Base-by-base conservation (phyloP, 768 basidiomycete species). In the Lyophyllum atratum region DNA sequence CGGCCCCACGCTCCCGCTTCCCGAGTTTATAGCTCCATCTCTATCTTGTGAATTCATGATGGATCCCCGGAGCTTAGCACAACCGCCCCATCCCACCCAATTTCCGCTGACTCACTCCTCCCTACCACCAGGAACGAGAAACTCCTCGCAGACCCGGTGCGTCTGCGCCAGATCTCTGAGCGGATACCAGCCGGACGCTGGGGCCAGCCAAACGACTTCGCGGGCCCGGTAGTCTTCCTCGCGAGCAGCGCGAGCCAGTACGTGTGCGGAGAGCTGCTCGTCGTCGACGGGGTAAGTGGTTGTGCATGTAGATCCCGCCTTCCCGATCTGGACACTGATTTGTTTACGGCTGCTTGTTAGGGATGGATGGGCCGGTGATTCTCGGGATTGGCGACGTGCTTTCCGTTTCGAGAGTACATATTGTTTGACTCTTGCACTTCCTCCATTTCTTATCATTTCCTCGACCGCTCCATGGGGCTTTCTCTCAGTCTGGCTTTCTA, bases 181-280 rank as follows among this genome's bases (percentile, higher is more conserved):
- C 79, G 89, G 37, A 90, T 90, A 59, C 89, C 89, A 2, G 84
- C 84, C 15, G 83, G 82, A 12, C 70, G 89, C 55, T 91, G 89
- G 90, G 89, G 88, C 21, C 70, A 76, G 22, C 88, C 89, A 3
- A 74, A 76, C 50, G 90, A 92, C 72, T 89, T 92, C 68, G 85
- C 83, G n/a, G 89, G 89, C 11, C 83, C 85, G 0, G 71, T 85
- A 15, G 81, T 91, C 15, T 92, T 86, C 70, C 79, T 91, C 21
- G 87, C 89, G 14, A 85, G 85, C 59, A 70, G 71, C 46, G 89
- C 87, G 1, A 85, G 84, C 60, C 80, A 86, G 66, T 92, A 91
- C 66, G 81, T 90, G 3, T 86, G 82, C 61, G 90, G 89, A 25
- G 89, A 90, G 68, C 72, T 84, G 31, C 66, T 90, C 50, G 80